A percentile compares a stretch with the other conserved stretches of the same genome.
Evolutionary conservation across 495 filamentous ascomycete genomes (phyloP).

Genomic region (Penicillium dipodomyicola): DNA sequence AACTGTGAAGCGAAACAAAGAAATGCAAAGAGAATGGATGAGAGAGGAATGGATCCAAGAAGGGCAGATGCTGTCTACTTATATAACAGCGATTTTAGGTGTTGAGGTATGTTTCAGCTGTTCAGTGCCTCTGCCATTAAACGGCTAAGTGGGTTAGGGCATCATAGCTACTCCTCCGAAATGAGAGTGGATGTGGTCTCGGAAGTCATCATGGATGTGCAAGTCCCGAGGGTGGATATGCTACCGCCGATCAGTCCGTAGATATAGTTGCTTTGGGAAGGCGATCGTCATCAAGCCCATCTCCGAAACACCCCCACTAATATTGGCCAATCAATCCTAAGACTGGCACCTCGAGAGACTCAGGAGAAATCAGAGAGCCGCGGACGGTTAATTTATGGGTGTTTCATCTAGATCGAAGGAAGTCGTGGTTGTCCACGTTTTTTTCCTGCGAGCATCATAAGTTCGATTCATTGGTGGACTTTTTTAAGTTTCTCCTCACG

Average conservation of each 20-base stretch:
- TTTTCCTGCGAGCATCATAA: no score
- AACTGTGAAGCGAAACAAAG: background rate
- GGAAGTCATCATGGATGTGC: background rate
- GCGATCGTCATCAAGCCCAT: slow-evolving; percentile 1
- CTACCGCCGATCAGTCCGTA: background rate
- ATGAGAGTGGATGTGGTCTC: background rate
- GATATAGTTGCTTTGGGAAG: background rate
- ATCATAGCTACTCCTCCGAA: background rate
- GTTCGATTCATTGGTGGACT: no score
- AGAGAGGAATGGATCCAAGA: background rate
- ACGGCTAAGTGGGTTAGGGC: no score
- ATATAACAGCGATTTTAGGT: background rate
- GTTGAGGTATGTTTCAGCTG: background rate
- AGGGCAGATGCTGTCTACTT: background rate
- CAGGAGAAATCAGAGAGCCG: no score
- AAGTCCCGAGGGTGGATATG: background rate
- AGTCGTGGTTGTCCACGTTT: no score
- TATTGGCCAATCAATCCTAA: no score
- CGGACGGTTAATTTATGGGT: no score
- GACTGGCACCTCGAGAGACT: no score
- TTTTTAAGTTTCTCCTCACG: no score
- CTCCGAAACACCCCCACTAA: background rate
- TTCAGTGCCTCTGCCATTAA: no score
- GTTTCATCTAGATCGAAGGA: no score
- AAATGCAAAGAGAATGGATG: background rate